Evolutionary conservation across 768 basidiomycete genomes (phyloP).

Genomic region (Suillus tomentosus): DNA sequence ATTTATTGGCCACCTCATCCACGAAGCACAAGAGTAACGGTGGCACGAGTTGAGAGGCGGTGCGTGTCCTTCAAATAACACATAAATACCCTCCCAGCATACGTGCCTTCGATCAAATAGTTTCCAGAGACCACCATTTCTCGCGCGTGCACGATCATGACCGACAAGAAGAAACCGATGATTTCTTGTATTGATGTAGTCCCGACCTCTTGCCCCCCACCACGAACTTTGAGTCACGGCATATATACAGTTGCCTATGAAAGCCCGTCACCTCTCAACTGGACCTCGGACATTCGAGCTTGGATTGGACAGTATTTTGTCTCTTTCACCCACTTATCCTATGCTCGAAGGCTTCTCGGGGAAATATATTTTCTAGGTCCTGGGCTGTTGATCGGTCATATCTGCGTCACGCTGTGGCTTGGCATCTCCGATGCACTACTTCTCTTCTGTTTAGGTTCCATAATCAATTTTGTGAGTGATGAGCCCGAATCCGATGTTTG

Average conservation of each 20-base stretch:
- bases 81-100: conserved; percentile 21
- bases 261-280: conserved; percentile 6
- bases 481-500: background rate
- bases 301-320: conserved; percentile 3
- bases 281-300: background rate
- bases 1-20: background rate
- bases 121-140: background rate
- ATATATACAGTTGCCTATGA: conserved; percentile 28
- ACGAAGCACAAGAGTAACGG: conserved; percentile 11
- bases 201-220: conserved; percentile 2
- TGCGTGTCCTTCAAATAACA: conserved; percentile 3
- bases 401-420: conserved; percentile 33
- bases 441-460: conserved; percentile 34
- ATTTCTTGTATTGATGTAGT: background rate
- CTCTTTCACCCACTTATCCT: conserved; percentile 2
- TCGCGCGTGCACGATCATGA: background rate
- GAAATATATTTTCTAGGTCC: conserved; percentile 28
- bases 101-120: background rate
- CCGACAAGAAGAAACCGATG: background rate
- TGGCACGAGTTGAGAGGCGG: conserved; percentile 5
- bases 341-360: conserved; percentile 13
- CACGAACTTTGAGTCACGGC: conserved; percentile 18
- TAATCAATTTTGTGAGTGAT: conserved; percentile 30
- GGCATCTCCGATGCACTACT: conserved; percentile 37
- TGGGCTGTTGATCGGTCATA: conserved; percentile 21